Evolutionary conservation across 352 stramenopile genomes (phyloP).

Genomic region (Sclerospora graminicola): DNA sequence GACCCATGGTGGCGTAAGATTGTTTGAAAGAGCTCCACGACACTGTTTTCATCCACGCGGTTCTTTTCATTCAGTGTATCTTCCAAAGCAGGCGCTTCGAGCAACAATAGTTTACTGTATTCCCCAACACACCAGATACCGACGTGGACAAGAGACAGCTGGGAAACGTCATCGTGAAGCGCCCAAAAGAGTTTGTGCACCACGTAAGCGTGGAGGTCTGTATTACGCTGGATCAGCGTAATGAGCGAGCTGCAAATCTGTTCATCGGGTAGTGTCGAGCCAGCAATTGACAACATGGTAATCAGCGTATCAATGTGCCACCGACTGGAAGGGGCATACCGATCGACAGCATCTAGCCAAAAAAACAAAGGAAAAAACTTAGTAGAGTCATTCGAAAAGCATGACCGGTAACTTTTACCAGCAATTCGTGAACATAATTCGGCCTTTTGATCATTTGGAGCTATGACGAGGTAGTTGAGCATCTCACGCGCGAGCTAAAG

Average conservation of each 20-base stretch:
- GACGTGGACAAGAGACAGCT: constrained; percentile 94
- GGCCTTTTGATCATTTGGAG: constrained; percentile 90
- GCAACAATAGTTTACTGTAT: constrained; percentile 90
- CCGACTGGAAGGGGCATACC: constrained; percentile 68
- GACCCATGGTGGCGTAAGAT: constrained; percentile 78
- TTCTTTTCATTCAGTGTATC: constrained; percentile 59
- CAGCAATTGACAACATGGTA: constrained; percentile 97
- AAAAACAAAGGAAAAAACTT: background rate
- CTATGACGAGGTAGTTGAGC: constrained; percentile 99
- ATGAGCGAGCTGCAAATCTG: constrained; percentile 93
- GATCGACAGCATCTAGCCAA: constrained; percentile 61
- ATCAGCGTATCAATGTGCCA: constrained; percentile 98
- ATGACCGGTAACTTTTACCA: constrained; percentile 23
- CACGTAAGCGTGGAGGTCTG: constrained; percentile 88
- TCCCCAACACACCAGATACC: constrained; percentile 98
- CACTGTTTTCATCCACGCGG: constrained; percentile 46
- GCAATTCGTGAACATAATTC: constrained; percentile 93
- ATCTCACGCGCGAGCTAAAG: constrained; percentile 92
- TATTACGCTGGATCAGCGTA: constrained; percentile 90
- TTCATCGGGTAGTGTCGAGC: constrained; percentile 85
- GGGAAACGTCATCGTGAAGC: constrained; percentile 91
- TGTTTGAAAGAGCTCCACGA: constrained; percentile 67
- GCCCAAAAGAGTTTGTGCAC: constrained; percentile 96
- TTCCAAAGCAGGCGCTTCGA: constrained; percentile 42
- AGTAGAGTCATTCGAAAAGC: too few relatives aligned